Base-by-base conservation (phyloP, 768 basidiomycete genomes). In the Tylopilus felleus region DNA sequence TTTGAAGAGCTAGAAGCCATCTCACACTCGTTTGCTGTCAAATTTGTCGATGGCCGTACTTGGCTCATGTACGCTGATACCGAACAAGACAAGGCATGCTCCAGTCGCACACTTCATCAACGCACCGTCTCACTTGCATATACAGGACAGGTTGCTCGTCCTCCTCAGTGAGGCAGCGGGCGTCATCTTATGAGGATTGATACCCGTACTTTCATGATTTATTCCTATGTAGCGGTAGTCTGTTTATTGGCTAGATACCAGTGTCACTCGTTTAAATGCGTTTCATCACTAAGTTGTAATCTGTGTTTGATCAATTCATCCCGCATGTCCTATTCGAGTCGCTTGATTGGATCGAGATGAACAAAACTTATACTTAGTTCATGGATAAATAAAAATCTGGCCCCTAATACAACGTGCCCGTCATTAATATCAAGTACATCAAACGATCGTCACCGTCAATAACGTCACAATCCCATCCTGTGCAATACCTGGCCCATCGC, bases 1-100 rank as follows among this genome's bases (percentile, higher is more conserved):
- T 85, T 81, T 53, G 85, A 87, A 52, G 82, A 85, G 43, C 66
- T 88, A 31, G 77, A 83, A 63, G 78, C 84, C 10, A 85, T 88
- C 47, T 77, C 82, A 4, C 74, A 82, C 53, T 84, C 86, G 1
- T 86, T 88, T 68, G 86, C 80, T 2, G 69, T 87, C 25, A 83
- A 83, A 55, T 85, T 86, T 64, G 73, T 71, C 33, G 75, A 79
- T 51, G 77, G 66, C 6, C 73, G 69, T 8, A 72, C 71, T 25
- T 86, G 84, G 83, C 72, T 78, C 38, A 73, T 86, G 72, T 88
- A 74, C 53, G 73, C 82, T 8, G 85, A 86, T 63, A 76, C 77
- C 21, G 83, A 83, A 65, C 77, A 81, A 56, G 84, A 85, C 53
- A 86, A 86, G 77, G 83, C 79, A 55, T 6, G 72, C 60, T 23